Base-by-base conservation (phyloP, 345 rosid genomes). In the Isatis tinctoria region DNA sequence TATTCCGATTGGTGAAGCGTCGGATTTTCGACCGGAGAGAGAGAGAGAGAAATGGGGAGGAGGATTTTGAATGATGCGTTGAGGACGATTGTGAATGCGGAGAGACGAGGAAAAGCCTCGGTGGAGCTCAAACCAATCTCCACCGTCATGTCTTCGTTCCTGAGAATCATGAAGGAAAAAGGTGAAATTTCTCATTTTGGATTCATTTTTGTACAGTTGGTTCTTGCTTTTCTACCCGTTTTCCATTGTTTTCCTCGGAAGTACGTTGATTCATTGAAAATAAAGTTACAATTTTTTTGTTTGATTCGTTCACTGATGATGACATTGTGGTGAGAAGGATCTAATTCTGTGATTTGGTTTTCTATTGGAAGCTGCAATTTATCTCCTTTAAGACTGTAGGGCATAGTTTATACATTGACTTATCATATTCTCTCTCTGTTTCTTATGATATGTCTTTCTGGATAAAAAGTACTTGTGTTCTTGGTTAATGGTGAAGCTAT, bases 41-140 rank as follows among this genome's bases (percentile, higher is more conserved):
- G 32, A 30, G 60, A 41, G 75, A 47, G 80, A 32, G 24, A 49
- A 14, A 90, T 91, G 98, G 98, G 98, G 67, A 82, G 97, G 79
- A 90, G 93, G 67, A 90, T 92, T 60, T 67, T 95, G 79, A 92
- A 88, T 76, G 87, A 95, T 56, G 99, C 97, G 22, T 75, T 95
- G 85, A 88, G 97, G 74, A 35, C 84, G 52, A 84, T 91, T 41
- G 98, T 94, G 74, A 94, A 94, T 65, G 97, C 97, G 2, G 97
- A 94, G 83, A 91, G 58, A 79, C 84, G 97, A 49, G 85, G 83
- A 10, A 94, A 90, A 79, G 85, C 90, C 3, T 74, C 86, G 10
- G 97, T 94, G 66, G 93, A 91, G 79, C 67, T 94, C 43, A 77
- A 85, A 69, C 98, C 98, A 2, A 76, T 91, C 75, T 94, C 98